Base-by-base conservation (phyloP, 1,139 yeast species). In the Pneumocystis canis region DNA sequence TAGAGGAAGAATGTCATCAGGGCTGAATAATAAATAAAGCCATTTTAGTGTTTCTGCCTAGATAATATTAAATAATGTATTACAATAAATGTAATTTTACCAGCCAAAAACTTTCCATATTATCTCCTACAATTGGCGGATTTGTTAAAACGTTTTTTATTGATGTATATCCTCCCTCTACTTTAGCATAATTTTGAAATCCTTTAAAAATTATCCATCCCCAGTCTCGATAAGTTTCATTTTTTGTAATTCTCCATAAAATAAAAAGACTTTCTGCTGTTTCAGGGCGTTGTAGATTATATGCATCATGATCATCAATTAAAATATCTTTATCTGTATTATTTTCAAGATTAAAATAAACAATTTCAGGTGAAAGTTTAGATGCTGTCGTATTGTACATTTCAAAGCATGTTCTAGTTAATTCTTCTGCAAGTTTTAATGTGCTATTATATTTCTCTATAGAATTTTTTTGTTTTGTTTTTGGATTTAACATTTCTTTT, bases 51-150 rank as follows among this genome's bases (percentile, higher is more conserved):
- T 90, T 73, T 90, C 97, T 0, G 96, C 90, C 58, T 60, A 54
- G 1, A 39, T 59, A 20, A 7, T 20, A 53, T 32, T 25, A 32
- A 37, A 30, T 18, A 39, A 39, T 3, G 37, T 14, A 28, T 3
- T 32, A 18, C 11, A 60, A 60, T 18, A 20, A 60, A 5, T 9
- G n/a, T 20, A 28, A 40, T 25, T 35, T 20, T 31, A 53, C 64
- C 65, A 88, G 78, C 97, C 97, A 90, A 78, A 89, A 89, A 18
- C 95, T 85, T 73, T 90, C 97, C 80, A 88, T 82, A 71, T 88
- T 88, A 74, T 90, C 95, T 67, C 72, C 74, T 32, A 47, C 11
- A 40, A 71, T 73, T 9, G 87, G 83, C 18, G 82, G 78, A 3
- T 73, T 68, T 1, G 70, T 67, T 1, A 82, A 77, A 61, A 89